These are phyloP conservation scores for Intubia oerlemansii DNA, from an alignment of 2,329 filamentous ascomycete species.

Conservation along the genomic window DNA sequence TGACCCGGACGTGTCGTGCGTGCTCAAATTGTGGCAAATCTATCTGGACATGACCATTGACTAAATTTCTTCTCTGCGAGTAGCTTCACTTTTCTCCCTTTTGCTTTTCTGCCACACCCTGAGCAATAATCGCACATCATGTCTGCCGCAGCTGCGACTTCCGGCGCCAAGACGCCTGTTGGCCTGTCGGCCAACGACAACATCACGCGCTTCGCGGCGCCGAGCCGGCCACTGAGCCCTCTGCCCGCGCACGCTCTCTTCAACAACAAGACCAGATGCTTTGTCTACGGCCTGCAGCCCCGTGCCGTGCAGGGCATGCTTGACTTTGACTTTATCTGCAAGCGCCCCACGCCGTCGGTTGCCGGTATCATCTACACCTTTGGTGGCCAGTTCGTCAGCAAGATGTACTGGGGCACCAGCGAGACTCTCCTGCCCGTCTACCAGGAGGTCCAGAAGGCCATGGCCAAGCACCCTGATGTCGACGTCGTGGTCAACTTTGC, in stretches of 20 bases:
- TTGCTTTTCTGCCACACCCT: too few species aligned
- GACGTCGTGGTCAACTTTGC: slow-evolving; percentile 99
- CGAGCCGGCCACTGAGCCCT: slow-evolving; percentile 81
- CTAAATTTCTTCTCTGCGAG: too few species aligned
- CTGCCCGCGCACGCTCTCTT: slow-evolving; percentile 78
- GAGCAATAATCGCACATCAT: too few species aligned
- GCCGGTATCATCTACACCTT: slow-evolving; percentile 99
- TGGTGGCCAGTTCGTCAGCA: slow-evolving; percentile 98
- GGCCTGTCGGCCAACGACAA: slow-evolving; percentile 80
- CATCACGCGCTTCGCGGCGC: slow-evolving; percentile 86
- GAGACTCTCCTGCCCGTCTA: slow-evolving; percentile 97
- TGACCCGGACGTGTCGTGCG: too few species aligned
- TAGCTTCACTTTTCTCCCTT: too few species aligned
- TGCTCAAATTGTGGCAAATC: too few species aligned
- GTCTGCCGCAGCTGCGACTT: too few species aligned
- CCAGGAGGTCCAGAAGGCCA: slow-evolving; percentile 79
- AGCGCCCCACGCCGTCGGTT: slow-evolving; percentile 86
- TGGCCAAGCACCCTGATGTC: slow-evolving; percentile 90
- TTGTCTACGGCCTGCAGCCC: slow-evolving; percentile 98
- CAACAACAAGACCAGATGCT: slow-evolving; percentile 99
- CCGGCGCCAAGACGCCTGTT: slow-evolving; percentile 23
- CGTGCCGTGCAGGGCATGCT: slow-evolving; percentile 84
- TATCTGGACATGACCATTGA: too few species aligned
- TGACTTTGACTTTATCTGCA: slow-evolving; percentile 99
- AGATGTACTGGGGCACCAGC: slow-evolving; percentile 99